Evolutionary conservation across 139 green algal genomes (phyloP).

Genomic region (Coccomyxa sp.): DNA sequence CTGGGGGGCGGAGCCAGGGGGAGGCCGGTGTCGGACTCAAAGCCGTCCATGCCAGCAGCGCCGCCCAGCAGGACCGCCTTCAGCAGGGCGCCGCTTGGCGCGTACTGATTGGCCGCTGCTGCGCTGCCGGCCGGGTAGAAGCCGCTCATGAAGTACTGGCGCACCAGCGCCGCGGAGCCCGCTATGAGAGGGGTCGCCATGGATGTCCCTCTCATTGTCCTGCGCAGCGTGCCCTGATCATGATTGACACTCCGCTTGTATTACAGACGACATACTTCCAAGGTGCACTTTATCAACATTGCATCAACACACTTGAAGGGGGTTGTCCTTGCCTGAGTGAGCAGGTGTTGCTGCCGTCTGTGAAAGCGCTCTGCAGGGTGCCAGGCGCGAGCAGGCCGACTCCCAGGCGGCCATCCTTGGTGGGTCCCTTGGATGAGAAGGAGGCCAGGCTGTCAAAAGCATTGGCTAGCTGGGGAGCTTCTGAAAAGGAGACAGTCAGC

Average conservation of each 20-base stretch:
- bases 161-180: slow-evolving; percentile 49
- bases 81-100: slow-evolving; percentile 64
- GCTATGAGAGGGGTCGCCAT: slow-evolving; percentile 85
- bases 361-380: slow-evolving; percentile 13
- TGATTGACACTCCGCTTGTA: no score
- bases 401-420: slow-evolving; percentile 77
- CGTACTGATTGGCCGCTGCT: slow-evolving; percentile 30
- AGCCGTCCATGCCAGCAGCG: slow-evolving; percentile 26
- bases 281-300: no score
- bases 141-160: slow-evolving; percentile 80
- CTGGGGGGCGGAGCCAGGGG: slow-evolving; percentile 61
- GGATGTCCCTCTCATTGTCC: slow-evolving; percentile 66
- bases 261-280: no score
- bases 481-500: neutral
- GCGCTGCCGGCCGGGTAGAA: slow-evolving; percentile 37
- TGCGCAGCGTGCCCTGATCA: slow-evolving; percentile 42
- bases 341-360: slow-evolving; percentile 8
- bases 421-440: slow-evolving; percentile 66
- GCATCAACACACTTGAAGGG: no score
- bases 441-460: slow-evolving; percentile 45
- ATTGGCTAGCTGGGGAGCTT: slow-evolving; percentile 3
- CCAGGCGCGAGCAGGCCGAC: slow-evolving; percentile 82
- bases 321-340: neutral
- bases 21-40: slow-evolving; percentile 49
- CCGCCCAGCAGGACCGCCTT: slow-evolving; percentile 78